A percentile compares a stretch with the other conserved stretches of the same genome.
These are phyloP conservation scores for Bocquillonia castaneifolia DNA, from an alignment of 441 rosid species.

Conservation along the genomic window DNA sequence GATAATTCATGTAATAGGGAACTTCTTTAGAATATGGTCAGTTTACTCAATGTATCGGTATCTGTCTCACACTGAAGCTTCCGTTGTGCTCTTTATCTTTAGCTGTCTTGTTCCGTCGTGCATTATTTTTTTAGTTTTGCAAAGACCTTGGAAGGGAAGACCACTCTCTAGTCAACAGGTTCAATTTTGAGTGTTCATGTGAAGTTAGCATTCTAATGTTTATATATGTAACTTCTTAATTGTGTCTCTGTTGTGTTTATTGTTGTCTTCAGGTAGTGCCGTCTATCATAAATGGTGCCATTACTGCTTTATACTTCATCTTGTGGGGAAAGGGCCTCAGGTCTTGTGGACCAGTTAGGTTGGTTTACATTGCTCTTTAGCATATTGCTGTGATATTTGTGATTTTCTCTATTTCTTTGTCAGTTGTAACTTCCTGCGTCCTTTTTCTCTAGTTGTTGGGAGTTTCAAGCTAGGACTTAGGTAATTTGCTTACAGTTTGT, in stretches of 20 bases:
- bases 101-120: slow-evolving; percentile 79
- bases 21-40: slow-evolving; percentile 90
- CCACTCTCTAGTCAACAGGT: slow-evolving; percentile 89
- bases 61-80: slow-evolving; percentile 71
- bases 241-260: slow-evolving; percentile 8
- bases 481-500: no score
- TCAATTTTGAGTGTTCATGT: neutral
- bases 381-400: slow-evolving; percentile 1
- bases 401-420: neutral
- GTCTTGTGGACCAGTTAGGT: slow-evolving; percentile 94
- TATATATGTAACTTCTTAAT: no score
- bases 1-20: slow-evolving; percentile 68
- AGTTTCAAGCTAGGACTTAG: neutral
- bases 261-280: slow-evolving; percentile 65
- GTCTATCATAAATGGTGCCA: slow-evolving; percentile 80
- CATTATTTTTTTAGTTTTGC: slow-evolving; percentile 56
- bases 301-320: slow-evolving; percentile 85
- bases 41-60: slow-evolving; percentile 79
- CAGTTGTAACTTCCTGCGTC: neutral
- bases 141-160: slow-evolving; percentile 98
- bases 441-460: neutral
- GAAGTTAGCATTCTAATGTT: neutral
- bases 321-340: slow-evolving; percentile 91
- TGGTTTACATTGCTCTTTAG: slow-evolving; percentile 24
- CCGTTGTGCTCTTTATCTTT: slow-evolving; percentile 78